Conservation (phyloP, 805 yeast genomes). For the Myxozyma mucilagina region DNA sequence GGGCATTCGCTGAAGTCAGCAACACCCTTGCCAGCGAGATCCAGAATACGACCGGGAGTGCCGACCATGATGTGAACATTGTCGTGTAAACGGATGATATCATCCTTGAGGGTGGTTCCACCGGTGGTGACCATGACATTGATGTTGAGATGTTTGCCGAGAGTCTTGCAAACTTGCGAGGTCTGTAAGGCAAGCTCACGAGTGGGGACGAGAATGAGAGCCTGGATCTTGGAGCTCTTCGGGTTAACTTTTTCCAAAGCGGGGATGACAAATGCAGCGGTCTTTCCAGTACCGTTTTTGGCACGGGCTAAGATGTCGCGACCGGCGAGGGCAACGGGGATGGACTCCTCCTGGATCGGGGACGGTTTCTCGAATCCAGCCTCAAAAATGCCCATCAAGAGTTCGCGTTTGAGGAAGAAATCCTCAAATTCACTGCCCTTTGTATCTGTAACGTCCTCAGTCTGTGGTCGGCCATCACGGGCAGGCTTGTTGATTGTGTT, state of each 20-base stretch:
- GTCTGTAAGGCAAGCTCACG: constrained; percentile 98
- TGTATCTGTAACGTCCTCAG: constrained; percentile 83
- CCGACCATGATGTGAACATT: constrained; percentile 94
- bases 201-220: constrained; percentile 91
- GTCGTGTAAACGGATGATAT: constrained; percentile 86
- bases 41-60: constrained; percentile 96
- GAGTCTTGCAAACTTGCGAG: constrained; percentile 92
- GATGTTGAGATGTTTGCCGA: constrained; percentile 82
- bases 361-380: constrained; percentile 98
- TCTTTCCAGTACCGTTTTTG: constrained; percentile 97
- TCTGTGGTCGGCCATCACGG: constrained; percentile 91
- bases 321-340: constrained; percentile 93
- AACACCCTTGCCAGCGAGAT: constrained; percentile 81
- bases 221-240: constrained; percentile 79
- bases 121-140: constrained; percentile 98
- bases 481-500: constrained; percentile 68
- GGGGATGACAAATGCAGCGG: constrained; percentile 96
- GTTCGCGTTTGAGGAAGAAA: constrained; percentile 85
- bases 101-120: constrained; percentile 92
- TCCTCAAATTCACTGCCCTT: constrained; percentile 92
- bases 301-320: constrained; percentile 97
- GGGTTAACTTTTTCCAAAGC: constrained; percentile 87
- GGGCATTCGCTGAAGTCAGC: constrained; percentile 87
- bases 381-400: constrained; percentile 97
- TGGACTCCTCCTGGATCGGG: constrained; percentile 96